Conservation (phyloP, 2,329 filamentous ascomycete genomes). For the Hymenoscyphus salicellus region DNA sequence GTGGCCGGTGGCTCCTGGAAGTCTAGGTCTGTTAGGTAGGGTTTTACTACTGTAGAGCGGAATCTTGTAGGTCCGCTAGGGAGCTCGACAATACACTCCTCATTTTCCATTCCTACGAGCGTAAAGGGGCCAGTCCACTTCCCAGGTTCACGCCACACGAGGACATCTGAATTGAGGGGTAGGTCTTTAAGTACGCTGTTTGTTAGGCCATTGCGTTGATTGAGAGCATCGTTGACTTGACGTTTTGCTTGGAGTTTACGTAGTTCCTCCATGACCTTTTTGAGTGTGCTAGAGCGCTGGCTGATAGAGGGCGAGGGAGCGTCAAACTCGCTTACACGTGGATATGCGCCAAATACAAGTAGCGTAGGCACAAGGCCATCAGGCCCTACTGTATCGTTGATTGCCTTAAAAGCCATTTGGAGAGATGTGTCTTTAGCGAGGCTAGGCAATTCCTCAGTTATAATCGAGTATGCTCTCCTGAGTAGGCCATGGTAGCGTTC, state of each 20-base stretch:
- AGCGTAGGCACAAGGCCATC: slow-evolving; percentile 14
- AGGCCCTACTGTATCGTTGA: slow-evolving; percentile 15
- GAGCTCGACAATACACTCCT: slow-evolving; percentile 10
- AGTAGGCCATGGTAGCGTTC: slow-evolving; percentile 11
- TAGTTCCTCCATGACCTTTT: neutral
- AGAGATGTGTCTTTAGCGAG: slow-evolving; percentile 10
- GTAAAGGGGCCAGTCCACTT: neutral
- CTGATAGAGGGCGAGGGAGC: neutral
- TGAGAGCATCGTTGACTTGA: too few relatives aligned
- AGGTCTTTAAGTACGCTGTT: neutral
- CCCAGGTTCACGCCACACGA: neutral
- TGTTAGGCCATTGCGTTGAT: neutral
- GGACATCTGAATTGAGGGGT: neutral
- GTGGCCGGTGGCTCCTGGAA: neutral
- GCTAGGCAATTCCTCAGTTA: slow-evolving; percentile 5
- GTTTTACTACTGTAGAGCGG: slow-evolving; percentile 1
- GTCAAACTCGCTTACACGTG: neutral
- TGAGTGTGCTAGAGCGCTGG: neutral
- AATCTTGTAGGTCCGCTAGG: slow-evolving; percentile 5
- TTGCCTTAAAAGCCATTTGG: slow-evolving; percentile 19
- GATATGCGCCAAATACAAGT: slow-evolving; percentile 16
- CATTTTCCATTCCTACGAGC: neutral
- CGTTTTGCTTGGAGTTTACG: neutral
- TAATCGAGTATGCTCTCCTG: slow-evolving; percentile 9
- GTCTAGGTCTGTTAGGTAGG: neutral